These are phyloP conservation scores for Areca catechu DNA, from an alignment of 176 grass and related monocot species.

Conservation along the genomic window DNA sequence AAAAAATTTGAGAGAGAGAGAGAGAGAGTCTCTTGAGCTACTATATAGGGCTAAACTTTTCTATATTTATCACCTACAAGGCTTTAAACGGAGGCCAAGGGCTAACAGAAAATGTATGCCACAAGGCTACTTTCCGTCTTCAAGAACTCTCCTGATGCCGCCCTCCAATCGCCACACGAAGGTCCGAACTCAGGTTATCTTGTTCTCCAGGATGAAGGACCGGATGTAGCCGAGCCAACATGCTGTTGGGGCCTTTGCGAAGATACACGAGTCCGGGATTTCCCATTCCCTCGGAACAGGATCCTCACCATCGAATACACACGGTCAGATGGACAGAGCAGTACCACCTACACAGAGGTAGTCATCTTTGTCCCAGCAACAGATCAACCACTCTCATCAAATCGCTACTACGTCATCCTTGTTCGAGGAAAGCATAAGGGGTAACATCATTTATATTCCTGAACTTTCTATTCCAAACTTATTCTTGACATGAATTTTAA, in stretches of 20 bases:
- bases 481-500: too few relatives aligned
- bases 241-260: slow-evolving; percentile 13
- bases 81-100: too few relatives aligned
- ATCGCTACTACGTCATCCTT: slow-evolving; percentile 50
- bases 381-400: too few relatives aligned
- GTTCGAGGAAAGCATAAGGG: not conserved
- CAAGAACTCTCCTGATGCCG: not conserved
- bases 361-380: too few relatives aligned
- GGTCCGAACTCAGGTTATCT: slow-evolving; percentile 30
- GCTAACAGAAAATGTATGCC: slow-evolving; percentile 20
- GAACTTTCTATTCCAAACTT: not conserved
- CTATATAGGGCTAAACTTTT: too few relatives aligned
- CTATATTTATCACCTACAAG: too few relatives aligned
- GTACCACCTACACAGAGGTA: too few relatives aligned
- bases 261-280: slow-evolving; percentile 6
- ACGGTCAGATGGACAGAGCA: not conserved
- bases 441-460: too few relatives aligned
- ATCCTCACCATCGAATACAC: slow-evolving; percentile 13
- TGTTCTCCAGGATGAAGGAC: slow-evolving; percentile 7
- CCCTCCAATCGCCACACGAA: not conserved
- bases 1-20: too few relatives aligned
- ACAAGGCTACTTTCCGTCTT: slow-evolving; percentile 13
- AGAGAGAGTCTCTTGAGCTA: too few relatives aligned
- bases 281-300: slow-evolving; percentile 43
- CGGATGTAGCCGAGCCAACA: not conserved